phyloP scores from a whole-genome alignment of 495 filamentous ascomycete species.

The Astrothelium macrocarpum region DNA sequence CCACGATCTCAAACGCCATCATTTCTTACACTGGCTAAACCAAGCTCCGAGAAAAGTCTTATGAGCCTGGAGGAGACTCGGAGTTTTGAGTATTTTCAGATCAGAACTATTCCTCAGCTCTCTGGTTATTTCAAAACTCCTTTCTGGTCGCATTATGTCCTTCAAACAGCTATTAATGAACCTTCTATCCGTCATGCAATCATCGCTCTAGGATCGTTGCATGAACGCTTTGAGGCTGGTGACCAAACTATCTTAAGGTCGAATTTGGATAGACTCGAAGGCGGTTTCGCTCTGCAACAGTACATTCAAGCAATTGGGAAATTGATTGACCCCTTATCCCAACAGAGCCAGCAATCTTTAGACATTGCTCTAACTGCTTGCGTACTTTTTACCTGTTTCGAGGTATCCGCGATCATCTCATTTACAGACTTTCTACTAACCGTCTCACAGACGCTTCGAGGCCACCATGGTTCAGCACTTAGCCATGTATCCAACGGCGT shows the following conservation, averaged over 20 bases:
- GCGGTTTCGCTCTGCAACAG: conserved; percentile 17
- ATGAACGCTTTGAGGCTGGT: conserved; percentile 13
- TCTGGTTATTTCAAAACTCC: conserved; percentile 19
- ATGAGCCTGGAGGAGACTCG: not conserved
- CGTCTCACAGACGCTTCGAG: not conserved
- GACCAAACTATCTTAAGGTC: not conserved
- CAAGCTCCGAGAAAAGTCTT: not conserved
- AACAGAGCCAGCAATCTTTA: not conserved
- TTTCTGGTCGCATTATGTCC: conserved; percentile 21
- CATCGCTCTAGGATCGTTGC: conserved; percentile 21
- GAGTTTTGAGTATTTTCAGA: conserved; percentile 2
- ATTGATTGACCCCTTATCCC: conserved; percentile 7
- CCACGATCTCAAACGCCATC: not conserved
- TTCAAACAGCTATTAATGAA: conserved; percentile 19
- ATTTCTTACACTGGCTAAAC: not conserved
- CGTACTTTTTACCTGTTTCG: conserved; percentile 24
- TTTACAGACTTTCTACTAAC: not conserved
- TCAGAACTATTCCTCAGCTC: conserved; percentile 16
- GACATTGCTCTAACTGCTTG: conserved; percentile 20
- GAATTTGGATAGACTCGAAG: conserved; percentile 7
- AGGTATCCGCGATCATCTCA: conserved; percentile 5
- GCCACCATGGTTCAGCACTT: conserved; percentile 10
- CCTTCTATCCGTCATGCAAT: conserved; percentile 21
- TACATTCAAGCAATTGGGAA: conserved; percentile 16
- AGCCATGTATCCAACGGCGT: not conserved